Conservation (phyloP, 441 rosid species). For the Lepidium campestre region DNA sequence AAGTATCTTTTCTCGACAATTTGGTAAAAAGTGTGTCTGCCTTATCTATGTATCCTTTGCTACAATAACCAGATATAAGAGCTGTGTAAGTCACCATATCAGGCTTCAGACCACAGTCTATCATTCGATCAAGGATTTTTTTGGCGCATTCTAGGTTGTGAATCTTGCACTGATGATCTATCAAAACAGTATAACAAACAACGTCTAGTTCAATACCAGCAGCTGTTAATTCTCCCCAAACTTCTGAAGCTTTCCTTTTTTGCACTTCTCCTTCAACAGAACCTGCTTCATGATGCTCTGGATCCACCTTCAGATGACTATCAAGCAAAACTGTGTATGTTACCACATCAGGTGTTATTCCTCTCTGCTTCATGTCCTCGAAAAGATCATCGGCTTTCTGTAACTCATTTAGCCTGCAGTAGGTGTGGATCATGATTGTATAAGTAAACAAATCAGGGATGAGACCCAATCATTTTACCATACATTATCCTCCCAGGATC, state of each 20-base stretch:
- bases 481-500: slow-evolving; percentile 41
- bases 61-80: slow-evolving; percentile 43
- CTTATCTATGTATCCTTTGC: slow-evolving; percentile 35
- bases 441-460: slow-evolving; percentile 46
- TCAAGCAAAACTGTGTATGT: slow-evolving; percentile 57
- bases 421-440: slow-evolving; percentile 60
- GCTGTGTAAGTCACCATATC: slow-evolving; percentile 53
- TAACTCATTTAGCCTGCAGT: slow-evolving; percentile 42
- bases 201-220: slow-evolving; percentile 41
- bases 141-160: slow-evolving; percentile 31
- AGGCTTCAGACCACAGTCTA: slow-evolving; percentile 50
- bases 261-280: slow-evolving; percentile 13
- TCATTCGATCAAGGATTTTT: slow-evolving; percentile 40
- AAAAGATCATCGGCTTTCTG: slow-evolving; percentile 42
- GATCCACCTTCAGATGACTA: slow-evolving; percentile 27
- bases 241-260: slow-evolving; percentile 8
- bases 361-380: slow-evolving; percentile 49
- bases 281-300: slow-evolving; percentile 1
- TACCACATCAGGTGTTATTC: slow-evolving; percentile 52
- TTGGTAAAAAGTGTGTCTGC: slow-evolving; percentile 35
- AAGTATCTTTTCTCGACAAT: slow-evolving; percentile 33
- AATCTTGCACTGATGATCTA: slow-evolving; percentile 39
- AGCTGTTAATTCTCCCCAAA: slow-evolving; percentile 37
- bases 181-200: slow-evolving; percentile 44
- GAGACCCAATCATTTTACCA: slow-evolving; percentile 38